A percentile compares a stretch with the other conserved stretches of the same genome.
phyloP scores from a whole-genome alignment of 2,329 filamentous ascomycete genomes.

The Botryotinia narcissicola region DNA sequence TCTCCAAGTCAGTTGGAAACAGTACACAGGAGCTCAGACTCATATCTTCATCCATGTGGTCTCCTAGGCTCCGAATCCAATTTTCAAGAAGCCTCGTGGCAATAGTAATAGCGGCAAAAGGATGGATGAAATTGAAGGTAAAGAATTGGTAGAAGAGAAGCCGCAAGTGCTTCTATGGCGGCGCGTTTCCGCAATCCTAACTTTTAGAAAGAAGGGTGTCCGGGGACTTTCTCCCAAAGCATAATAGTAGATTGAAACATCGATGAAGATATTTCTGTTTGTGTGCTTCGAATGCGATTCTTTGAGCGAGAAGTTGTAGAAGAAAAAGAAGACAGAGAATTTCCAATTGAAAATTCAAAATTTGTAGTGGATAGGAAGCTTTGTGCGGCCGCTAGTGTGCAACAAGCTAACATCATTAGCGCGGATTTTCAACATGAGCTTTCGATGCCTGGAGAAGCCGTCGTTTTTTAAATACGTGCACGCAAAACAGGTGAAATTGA shows the following conservation, averaged over 20 bases:
- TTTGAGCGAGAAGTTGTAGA: slow-evolving; percentile 83
- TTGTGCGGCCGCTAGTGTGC: slow-evolving; percentile 18
- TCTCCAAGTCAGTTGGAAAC: slow-evolving; percentile 38
- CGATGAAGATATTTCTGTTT: slow-evolving; percentile 63
- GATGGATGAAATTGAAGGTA: slow-evolving; percentile 41
- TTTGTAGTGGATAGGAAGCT: slow-evolving; percentile 16
- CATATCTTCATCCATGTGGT: slow-evolving; percentile 81
- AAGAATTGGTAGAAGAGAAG: slow-evolving; percentile 65
- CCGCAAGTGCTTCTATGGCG: slow-evolving; percentile 99
- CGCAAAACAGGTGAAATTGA: slow-evolving; percentile 12
- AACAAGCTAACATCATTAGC: background rate
- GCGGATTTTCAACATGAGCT: slow-evolving; percentile 12
- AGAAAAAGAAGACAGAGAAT: slow-evolving; percentile 36
- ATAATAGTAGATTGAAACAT: slow-evolving; percentile 39
- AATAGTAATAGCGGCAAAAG: slow-evolving; percentile 39
- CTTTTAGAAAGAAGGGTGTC: slow-evolving; percentile 61
- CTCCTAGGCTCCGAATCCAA: slow-evolving; percentile 38
- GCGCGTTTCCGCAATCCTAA: slow-evolving; percentile 87
- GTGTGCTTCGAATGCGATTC: slow-evolving; percentile 99
- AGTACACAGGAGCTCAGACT: slow-evolving; percentile 61
- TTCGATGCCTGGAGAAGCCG: slow-evolving; percentile 3
- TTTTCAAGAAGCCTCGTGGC: slow-evolving; percentile 26
- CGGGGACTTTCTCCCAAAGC: slow-evolving; percentile 99
- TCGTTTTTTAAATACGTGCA: slow-evolving; percentile 19
- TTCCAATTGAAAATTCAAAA: background rate